Base-by-base conservation (phyloP, 768 basidiomycete genomes). In the Ephemerocybe angulata region DNA sequence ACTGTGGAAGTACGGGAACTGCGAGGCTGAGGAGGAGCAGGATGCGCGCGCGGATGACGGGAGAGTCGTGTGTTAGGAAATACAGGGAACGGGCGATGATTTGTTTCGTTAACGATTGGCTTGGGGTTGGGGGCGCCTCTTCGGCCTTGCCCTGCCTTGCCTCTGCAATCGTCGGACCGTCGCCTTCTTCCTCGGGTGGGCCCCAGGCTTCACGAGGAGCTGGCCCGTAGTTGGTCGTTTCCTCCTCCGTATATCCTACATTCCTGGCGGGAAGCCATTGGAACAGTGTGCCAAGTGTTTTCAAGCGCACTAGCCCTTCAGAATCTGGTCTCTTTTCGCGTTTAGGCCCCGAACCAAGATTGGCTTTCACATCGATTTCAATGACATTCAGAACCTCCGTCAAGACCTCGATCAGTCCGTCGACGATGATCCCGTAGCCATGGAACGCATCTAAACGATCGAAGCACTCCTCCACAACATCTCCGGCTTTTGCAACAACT, bases 381-480 rank as follows among this genome's bases (percentile, higher is more conserved):
- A 97, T 83, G 30, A 86, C 88, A 50, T 84, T 84, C 52, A 97
- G 80, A 11, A 99, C 86, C 58, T 96, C 90, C 38, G 80, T 81
- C 42, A 99, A 70, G 7, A 97, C 95, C 43, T 90, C 90, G 24
- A 98, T 76, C 3, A 99, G 76, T 0, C 92, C 90, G 58, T 93
- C 90, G 1, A 95, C 90, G 21, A 98, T 72, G 25, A 86, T 66
- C 21, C 85, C 84, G 70, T 99, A 98, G 13, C 94, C 96, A 67
- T 98, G 96, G 66, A 84, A 98, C 59, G 97, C 93, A 63, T 98
- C 97, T 19, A 98, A 76, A 27, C 94, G 85, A 69, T 98, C 96
- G 61, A 98, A 98, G 57, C 96, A 95, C 68, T 97, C 95, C 68
- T 97, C 96, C 10, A 98, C 93, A 10, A 98, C 86, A 67, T 98